These are phyloP conservation scores for Paraphoma chrysanthemicola DNA, from an alignment of 2,329 filamentous ascomycete species.

Conservation along the genomic window DNA sequence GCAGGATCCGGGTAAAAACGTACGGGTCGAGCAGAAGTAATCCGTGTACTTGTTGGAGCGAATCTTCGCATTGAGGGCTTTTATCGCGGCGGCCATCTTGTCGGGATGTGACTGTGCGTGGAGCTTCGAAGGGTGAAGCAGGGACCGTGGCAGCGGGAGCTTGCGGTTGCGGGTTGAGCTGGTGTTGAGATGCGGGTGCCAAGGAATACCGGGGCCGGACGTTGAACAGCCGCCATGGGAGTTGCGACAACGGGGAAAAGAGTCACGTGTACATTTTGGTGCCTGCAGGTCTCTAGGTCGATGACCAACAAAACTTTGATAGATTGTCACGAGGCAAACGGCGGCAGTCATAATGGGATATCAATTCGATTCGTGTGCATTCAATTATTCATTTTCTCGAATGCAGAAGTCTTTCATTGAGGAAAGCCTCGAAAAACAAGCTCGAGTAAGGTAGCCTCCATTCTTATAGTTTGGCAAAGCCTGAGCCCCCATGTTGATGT, in stretches of 20 bases:
- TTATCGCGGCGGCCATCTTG: constrained; percentile 60
- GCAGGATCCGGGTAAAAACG: constrained; percentile 34
- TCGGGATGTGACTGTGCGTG: constrained; percentile 10
- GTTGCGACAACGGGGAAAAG: constrained; percentile 3
- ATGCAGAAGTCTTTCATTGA: background rate
- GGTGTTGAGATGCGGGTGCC: constrained; percentile 11
- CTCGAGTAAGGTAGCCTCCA: background rate
- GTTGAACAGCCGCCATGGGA: constrained; percentile 1
- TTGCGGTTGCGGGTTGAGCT: constrained; percentile 6
- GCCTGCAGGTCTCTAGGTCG: background rate
- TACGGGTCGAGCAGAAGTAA: constrained; percentile 63
- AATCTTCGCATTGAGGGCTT: constrained; percentile 61
- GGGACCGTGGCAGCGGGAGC: constrained; percentile 6
- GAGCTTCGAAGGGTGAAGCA: constrained; percentile 10
- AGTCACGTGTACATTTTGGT: constrained; percentile 1
- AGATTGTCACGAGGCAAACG: background rate
- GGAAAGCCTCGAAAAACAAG: background rate
- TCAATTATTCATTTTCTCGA: too few species aligned
- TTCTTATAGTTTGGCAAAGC: background rate
- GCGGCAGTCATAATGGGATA: too few species aligned
- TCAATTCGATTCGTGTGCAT: background rate
- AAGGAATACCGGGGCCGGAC: constrained; percentile 4
- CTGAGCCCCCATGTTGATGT: background rate
- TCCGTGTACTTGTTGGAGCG: constrained; percentile 58
- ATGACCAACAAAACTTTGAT: background rate